Conservation (phyloP, 345 rosid genomes). For the Salix caprea region DNA sequence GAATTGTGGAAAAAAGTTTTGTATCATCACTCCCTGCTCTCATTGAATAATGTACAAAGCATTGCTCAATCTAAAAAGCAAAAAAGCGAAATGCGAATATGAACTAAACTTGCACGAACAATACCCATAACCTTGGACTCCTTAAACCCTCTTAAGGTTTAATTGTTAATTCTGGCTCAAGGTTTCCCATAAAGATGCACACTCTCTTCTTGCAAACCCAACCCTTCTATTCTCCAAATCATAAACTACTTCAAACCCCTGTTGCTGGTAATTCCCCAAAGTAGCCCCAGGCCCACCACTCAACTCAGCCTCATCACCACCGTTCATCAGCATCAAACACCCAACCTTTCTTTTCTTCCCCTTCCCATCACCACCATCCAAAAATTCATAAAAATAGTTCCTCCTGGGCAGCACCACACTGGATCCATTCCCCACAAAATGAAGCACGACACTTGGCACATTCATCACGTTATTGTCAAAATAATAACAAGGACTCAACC, state of each 20-base stretch:
- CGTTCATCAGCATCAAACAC: conserved; percentile 90
- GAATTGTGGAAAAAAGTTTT: neutral
- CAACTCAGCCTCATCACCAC: conserved; percentile 73
- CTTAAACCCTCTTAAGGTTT: neutral
- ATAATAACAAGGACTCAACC: conserved; percentile 74
- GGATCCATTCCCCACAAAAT: conserved; percentile 66
- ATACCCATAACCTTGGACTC: neutral
- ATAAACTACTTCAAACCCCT: conserved; percentile 91
- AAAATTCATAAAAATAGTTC: conserved; percentile 72
- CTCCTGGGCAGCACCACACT: conserved; percentile 71
- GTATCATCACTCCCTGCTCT: neutral
- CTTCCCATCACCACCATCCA: conserved; percentile 52
- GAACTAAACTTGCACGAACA: neutral
- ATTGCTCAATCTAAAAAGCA: conserved; percentile 6
- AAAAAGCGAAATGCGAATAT: conserved; percentile 21
- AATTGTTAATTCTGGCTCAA: conserved; percentile 39
- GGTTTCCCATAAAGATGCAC: conserved; percentile 80
- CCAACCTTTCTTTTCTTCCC: conserved; percentile 55
- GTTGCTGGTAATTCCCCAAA: conserved; percentile 87
- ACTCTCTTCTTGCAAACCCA: conserved; percentile 80
- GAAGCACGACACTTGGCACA: conserved; percentile 54
- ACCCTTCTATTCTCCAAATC: conserved; percentile 68
- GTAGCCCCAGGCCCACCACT: conserved; percentile 76
- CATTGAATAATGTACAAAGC: neutral
- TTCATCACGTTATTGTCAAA: conserved; percentile 33